Base-by-base conservation (phyloP, 2,329 filamentous ascomycete genomes). In the Westerdykella sp. region DNA sequence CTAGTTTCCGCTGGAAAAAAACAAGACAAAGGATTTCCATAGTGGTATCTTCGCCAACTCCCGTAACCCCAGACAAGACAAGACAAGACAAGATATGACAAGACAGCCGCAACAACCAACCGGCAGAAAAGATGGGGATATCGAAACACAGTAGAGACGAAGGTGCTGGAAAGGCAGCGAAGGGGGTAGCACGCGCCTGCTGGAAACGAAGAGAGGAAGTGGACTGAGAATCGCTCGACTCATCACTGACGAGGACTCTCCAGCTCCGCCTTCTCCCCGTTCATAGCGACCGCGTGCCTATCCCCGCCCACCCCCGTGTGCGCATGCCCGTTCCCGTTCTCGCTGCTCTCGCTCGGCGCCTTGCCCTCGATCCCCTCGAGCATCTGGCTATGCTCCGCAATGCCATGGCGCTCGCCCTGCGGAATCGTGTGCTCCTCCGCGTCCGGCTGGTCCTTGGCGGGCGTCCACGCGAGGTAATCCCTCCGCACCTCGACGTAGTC, bases 401-500 rank as follows among this genome's bases (percentile, higher is more conserved):
- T 86, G 47, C 84, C 85, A 64, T 89, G 84, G 43, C 80, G 74
- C 23, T 81, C 73, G 35, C 74, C 73, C 60, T 85, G 80, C 13
- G 85, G 83, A 41, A 84, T 71, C 25, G 75, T 70, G 57, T 78
- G 74, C 47, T 81, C 79, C 49, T 77, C 71, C 45, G 74, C 67
- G 39, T 76, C 73, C 21, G 80, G 83, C 54, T 85, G 80, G 48
- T 73, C 75, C 60, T 83, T 83, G 28, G 84, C 81, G 1, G 87
- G 87, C 23, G 85, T 90, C 87, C 87, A 93, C 46, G 87, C 87
- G 32, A 93, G 79, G 74, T 90, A 93, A 69, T 93, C 87, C 59
- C 87, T 81, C 62, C 87, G 84, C 46, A 91, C 85, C 76, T 93
- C 87, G 53, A 93, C 87, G 66, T 91, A 93, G 67, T 93, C 87